Evolutionary conservation across 768 basidiomycete genomes (phyloP).

Genomic region (Daedaleopsis sinensis): DNA sequence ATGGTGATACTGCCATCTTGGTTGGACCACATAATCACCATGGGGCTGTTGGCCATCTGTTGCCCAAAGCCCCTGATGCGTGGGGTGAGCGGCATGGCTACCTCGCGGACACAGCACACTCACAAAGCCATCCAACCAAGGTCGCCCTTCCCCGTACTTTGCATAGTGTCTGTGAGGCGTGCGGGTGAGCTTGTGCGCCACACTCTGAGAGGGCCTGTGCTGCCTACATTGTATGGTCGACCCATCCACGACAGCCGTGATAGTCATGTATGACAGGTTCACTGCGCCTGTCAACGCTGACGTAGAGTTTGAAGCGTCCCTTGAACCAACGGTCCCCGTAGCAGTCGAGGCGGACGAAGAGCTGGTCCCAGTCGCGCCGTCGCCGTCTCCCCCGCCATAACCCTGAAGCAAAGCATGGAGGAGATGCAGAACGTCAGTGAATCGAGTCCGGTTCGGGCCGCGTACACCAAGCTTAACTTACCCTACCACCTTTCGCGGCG

Average conservation of each 20-base stretch:
- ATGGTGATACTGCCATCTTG: conserved; percentile 61
- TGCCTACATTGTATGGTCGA: conserved; percentile 24
- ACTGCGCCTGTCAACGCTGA: conserved; percentile 20
- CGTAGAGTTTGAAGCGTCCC: conserved; percentile 6
- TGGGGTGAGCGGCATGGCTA: background rate
- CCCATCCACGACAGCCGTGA: conserved; percentile 27
- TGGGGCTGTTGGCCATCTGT: conserved; percentile 56
- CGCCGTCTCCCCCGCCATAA: conserved; percentile 8
- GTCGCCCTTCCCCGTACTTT: conserved; percentile 41
- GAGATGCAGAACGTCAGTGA: background rate
- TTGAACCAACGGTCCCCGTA: background rate
- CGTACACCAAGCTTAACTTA: conserved; percentile 9
- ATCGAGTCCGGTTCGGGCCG: background rate
- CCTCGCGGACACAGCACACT: conserved; percentile 17
- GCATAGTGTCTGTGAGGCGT: conserved; percentile 45
- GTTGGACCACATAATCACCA: conserved; percentile 80
- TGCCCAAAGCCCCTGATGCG: conserved; percentile 58
- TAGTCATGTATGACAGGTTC: conserved; percentile 23
- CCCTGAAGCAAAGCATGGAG: background rate
- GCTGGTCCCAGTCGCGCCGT: background rate
- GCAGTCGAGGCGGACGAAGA: background rate
- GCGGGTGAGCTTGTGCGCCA: background rate
- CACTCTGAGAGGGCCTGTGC: too few species aligned
- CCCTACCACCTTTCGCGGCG: conserved; percentile 9
- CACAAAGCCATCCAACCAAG: conserved; percentile 69